Conservation (phyloP, 1,139 yeast species). For the Candida tropicalis region DNA sequence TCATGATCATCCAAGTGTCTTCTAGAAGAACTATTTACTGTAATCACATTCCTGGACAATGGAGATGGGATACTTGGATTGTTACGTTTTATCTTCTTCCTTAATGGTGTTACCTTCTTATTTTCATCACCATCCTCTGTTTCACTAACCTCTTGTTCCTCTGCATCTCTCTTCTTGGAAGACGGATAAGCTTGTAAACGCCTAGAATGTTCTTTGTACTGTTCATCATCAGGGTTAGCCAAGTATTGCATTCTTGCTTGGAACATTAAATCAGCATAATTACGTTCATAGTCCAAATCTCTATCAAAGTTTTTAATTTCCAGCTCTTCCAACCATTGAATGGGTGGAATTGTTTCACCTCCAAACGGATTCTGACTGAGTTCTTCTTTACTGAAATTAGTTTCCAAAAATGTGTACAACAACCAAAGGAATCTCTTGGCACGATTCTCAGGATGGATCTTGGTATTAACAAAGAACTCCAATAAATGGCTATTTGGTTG, state of each 20-base stretch:
- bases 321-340: slow-evolving; percentile 42
- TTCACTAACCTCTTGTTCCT: slow-evolving; percentile 16
- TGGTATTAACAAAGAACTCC: slow-evolving; percentile 64
- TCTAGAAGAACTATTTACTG: slow-evolving; percentile 2
- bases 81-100: slow-evolving; percentile 14
- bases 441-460: slow-evolving; percentile 59
- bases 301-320: slow-evolving; percentile 53
- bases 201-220: slow-evolving; percentile 31
- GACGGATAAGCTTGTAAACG: slow-evolving; percentile 32
- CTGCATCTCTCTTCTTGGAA: slow-evolving; percentile 22
- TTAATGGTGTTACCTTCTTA: slow-evolving; percentile 12
- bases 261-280: slow-evolving; percentile 72
- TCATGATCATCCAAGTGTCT: slow-evolving; percentile 2
- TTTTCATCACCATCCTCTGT: slow-evolving; percentile 11
- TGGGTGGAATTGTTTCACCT: slow-evolving; percentile 47
- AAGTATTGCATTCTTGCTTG: slow-evolving; percentile 61
- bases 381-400: slow-evolving; percentile 57
- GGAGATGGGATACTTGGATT: slow-evolving; percentile 16
- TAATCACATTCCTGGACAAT: slow-evolving; percentile 14
- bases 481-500: slow-evolving; percentile 43
- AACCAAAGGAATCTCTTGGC: slow-evolving; percentile 83
- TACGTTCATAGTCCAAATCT: slow-evolving; percentile 72
- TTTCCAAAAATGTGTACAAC: slow-evolving; percentile 76
- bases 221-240: slow-evolving; percentile 40
- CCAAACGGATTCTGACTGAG: slow-evolving; percentile 70